These are phyloP conservation scores for Colletotrichum horii DNA, from an alignment of 2,329 filamentous ascomycete genomes.

Conservation along the genomic window DNA sequence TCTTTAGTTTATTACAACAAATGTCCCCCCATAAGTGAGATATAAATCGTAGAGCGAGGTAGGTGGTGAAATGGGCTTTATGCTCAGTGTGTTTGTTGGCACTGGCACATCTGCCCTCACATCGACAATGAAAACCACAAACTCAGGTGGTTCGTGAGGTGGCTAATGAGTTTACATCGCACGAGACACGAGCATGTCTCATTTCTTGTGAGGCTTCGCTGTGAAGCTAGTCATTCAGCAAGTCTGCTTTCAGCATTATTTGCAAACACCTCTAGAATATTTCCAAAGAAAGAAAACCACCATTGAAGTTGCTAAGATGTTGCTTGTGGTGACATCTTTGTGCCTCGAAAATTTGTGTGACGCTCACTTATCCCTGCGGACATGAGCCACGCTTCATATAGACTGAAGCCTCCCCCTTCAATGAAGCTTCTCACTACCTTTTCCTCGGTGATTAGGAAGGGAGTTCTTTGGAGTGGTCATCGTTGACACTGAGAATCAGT, in stretches of 20 bases:
- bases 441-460: neutral
- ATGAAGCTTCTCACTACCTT: neutral
- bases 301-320: neutral
- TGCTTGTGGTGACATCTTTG: neutral
- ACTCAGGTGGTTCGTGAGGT: neutral
- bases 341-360: neutral
- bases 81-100: neutral
- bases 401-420: neutral
- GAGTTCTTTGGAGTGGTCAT: neutral
- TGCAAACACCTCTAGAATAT: neutral
- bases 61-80: neutral
- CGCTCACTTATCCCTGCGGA: neutral
- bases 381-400: fast-evolving
- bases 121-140: neutral
- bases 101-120: neutral
- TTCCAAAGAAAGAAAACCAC: neutral
- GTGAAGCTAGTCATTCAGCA: neutral
- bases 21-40: neutral
- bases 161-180: fast-evolving
- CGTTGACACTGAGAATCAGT: neutral
- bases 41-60: fast-evolving
- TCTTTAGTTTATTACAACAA: neutral
- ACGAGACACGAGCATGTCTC: neutral
- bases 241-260: neutral
- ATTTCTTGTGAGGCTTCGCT: no score